Evolutionary conservation across 2,329 filamentous ascomycete genomes (phyloP), one percentile per base, ranked within the genome.

Genomic region (Hypoxylon rubiginosum): DNA sequence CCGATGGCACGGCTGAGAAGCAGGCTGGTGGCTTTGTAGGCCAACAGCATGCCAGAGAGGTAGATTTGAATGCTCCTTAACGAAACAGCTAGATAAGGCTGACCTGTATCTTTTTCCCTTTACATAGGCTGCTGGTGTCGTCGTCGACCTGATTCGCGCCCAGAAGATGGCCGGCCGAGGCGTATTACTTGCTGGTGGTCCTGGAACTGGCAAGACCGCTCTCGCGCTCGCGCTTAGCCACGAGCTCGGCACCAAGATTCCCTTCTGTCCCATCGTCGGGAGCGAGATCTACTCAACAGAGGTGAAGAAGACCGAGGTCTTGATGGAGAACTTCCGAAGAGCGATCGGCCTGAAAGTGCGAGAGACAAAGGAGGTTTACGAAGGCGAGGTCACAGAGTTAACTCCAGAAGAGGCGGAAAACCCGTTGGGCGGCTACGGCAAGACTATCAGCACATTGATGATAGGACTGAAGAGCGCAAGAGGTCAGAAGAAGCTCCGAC

Each of bases 281-380:
- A 97, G 94, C 84, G 96, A 99, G 82, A 92, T 99, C 75, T 99
- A 97, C 83, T 97, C 93, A 73, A 91, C 95, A 49, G 96, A 99
- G 82, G 94, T 99, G 70, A 99, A 99, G 89, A 99, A 99, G 89
- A 99, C 96, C 53, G 96, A 99, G 81, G 92, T 97, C 72, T 84
- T 99, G 78, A 98, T 98, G 96, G 96, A 99, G 86, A 98, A 98
- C 84, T 99, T 99, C 81, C 89, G 96, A 78, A 88, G 96, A 77
- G 96, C 96, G 64, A 99, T 99, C 79, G 96, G 95, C 34, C 86
- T 99, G 72, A 94, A 97, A 78, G 96, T 99, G 72, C 93, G 96
- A 76, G 96, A 99, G 85, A 97, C 95, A 56, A 99, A 99, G 82
- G 96, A 99, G 82, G 95, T 99, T 64, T 99, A 98, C 82, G 96